Percentiles rank a stretch among this genome's conserved stretches.
Evolutionary conservation across 495 filamentous ascomycete species (phyloP).

Genomic region (Penicilliopsis zonata): DNA sequence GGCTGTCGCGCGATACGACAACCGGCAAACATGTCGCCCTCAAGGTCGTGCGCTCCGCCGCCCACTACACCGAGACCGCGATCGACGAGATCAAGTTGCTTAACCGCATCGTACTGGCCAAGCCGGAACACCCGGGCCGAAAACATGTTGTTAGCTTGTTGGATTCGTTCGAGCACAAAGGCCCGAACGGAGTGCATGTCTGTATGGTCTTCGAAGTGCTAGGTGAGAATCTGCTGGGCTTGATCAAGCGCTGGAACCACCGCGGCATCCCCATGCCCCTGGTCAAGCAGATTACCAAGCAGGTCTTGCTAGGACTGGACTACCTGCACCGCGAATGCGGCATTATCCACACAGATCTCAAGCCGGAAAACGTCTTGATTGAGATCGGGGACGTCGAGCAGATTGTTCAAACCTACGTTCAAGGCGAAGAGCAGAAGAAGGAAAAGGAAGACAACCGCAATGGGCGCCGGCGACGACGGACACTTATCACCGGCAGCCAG

Average conservation of each 20-base stretch:
- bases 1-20: constrained; percentile 86
- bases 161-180: constrained; percentile 96
- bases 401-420: constrained; percentile 91
- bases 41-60: constrained; percentile 93
- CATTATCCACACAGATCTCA: constrained; percentile 97
- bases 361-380: constrained; percentile 96
- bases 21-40: constrained; percentile 91
- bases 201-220: constrained; percentile 99
- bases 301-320: constrained; percentile 88
- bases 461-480: constrained; percentile 81
- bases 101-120: constrained; percentile 91
- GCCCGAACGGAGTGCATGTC: constrained; percentile 89
- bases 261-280: constrained; percentile 90
- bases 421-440: constrained; percentile 57
- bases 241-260: constrained; percentile 99
- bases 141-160: constrained; percentile 90
- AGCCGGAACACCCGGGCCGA: constrained; percentile 83
- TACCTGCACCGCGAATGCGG: constrained; percentile 97
- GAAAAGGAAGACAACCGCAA: constrained; percentile 88
- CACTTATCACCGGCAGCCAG: constrained; percentile 94
- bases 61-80: constrained; percentile 97
- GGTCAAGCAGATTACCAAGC: constrained; percentile 97
- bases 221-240: constrained; percentile 85
- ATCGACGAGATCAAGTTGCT: constrained; percentile 98
- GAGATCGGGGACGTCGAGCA: constrained; percentile 98